Percentiles rank a stretch among this genome's conserved stretches.
phyloP scores from a whole-genome alignment of 2,329 filamentous ascomycete genomes.

The Fusarium poae region DNA sequence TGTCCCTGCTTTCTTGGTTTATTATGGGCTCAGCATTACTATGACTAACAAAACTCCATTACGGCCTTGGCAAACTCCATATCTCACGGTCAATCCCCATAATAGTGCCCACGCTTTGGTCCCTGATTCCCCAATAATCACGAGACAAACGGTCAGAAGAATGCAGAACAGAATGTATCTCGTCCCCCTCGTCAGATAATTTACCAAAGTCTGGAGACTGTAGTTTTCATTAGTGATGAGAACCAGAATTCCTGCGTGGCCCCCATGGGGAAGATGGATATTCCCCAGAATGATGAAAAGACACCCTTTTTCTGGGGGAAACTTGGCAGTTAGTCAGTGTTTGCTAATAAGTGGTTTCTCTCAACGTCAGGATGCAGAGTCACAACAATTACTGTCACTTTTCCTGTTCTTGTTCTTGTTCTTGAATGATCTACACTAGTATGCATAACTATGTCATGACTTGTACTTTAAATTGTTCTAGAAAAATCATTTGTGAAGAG shows the following conservation, averaged over 20 bases:
- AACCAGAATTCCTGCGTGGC: slow-evolving; percentile 12
- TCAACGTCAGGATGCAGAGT: neutral
- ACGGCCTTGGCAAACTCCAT: slow-evolving; percentile 30
- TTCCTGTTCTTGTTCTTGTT: neutral
- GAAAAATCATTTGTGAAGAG: neutral
- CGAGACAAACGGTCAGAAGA: slow-evolving; percentile 14
- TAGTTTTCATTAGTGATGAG: slow-evolving; percentile 30
- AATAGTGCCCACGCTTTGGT: slow-evolving; percentile 30
- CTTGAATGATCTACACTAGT: slow-evolving; percentile 4
- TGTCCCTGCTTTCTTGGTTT: slow-evolving; percentile 12
- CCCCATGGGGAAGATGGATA: slow-evolving; percentile 32
- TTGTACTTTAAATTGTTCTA: slow-evolving; percentile 17
- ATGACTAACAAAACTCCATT: slow-evolving; percentile 37
- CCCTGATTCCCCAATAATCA: slow-evolving; percentile 31
- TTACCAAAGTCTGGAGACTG: neutral
- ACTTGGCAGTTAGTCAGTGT: neutral
- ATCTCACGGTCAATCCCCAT: slow-evolving; percentile 21
- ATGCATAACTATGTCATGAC: slow-evolving; percentile 15
- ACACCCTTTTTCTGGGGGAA: neutral
- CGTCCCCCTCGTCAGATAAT: neutral
- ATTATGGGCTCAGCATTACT: slow-evolving; percentile 26
- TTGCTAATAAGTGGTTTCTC: neutral
- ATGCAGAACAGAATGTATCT: slow-evolving; percentile 1
- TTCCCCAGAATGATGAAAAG: slow-evolving; percentile 19
- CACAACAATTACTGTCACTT: neutral